Evolutionary conservation across 805 yeast species (phyloP), one percentile per base, ranked within the genome.

Genomic region (Lachancea cidri): DNA sequence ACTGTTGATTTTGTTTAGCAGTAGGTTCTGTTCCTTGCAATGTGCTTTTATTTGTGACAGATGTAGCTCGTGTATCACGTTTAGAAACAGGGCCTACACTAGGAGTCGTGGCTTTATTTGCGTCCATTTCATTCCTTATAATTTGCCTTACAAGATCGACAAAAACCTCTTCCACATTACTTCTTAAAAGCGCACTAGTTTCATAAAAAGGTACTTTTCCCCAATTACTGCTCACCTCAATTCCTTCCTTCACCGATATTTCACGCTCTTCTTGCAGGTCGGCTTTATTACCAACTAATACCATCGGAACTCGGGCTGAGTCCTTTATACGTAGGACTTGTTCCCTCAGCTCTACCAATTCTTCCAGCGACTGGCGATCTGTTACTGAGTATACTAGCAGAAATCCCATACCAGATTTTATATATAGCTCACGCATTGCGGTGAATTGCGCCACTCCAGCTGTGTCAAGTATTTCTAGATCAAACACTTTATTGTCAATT

Each of bases 381-480:
- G 87, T 85, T 48, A 88, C 83, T 25, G 89, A 78, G 62, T 91
- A 91, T 2, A 87, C 96, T 39, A 91, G 71, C 38, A 93, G 62
- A 57, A 91, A 91, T 4, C 96, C 97, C 56, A 83, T 85, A 8
- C 97, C 96, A 36, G 87, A 81, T 52, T 86, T 86, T 57, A 85
- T 85, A 58, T 85, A 85, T 36, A 85, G 64, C 58, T 89, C 96
- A 49, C 97, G 70, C 96, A 91, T 87, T 7, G 96, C 96, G 0
- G 95, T 86, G 68, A 87, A 91, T 65, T 89, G 97, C 17, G 96
- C 96, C 46, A 82, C 82, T 34, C 96, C 98, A 1, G 95, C 95
- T 2, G 96, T 87, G 57, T 93, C 98, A 46, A 89, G 68, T 40
- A 84, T 81, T 65, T 91, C 96, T 52, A 91, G 70, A 49, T 84